Conservation (phyloP, 345 rosid species). For the Hibiscus mutabilis region DNA sequence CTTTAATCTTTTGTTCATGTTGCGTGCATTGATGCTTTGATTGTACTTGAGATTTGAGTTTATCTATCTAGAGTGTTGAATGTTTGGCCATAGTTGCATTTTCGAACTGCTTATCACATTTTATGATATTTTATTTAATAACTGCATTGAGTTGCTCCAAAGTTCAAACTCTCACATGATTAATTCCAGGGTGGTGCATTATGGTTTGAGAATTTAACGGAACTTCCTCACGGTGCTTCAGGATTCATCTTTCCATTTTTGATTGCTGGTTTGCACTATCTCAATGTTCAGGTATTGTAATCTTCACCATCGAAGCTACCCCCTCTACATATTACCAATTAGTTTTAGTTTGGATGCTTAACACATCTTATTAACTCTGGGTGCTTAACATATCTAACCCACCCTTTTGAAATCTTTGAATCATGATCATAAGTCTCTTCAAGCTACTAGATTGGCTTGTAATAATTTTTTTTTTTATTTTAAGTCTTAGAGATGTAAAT, state of each 20-base stretch:
- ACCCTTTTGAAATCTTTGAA: no score
- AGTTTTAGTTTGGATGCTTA: no score
- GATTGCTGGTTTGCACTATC: constrained; percentile 70
- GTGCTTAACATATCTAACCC: no score
- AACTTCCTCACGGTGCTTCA: constrained; percentile 52
- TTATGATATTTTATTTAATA: neutral
- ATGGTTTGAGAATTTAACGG: constrained; percentile 92
- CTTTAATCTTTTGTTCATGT: neutral
- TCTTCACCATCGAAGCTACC: neutral
- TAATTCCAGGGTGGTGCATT: constrained; percentile 81
- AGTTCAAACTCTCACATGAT: neutral
- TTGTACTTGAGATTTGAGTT: neutral
- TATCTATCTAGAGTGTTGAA: neutral
- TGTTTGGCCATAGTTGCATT: neutral
- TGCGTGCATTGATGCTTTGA: neutral
- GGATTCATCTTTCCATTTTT: constrained; percentile 68
- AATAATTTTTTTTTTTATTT: no score
- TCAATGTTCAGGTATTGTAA: constrained; percentile 62
- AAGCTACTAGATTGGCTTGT: no score
- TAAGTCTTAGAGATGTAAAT: no score
- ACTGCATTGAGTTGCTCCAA: neutral
- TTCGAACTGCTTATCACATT: neutral
- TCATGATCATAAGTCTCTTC: no score
- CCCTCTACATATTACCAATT: no score
- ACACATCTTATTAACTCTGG: no score